Percentiles rank a stretch among this genome's conserved stretches.
phyloP scores from a whole-genome alignment of 345 rosid species.

The Laguncularia racemosa region DNA sequence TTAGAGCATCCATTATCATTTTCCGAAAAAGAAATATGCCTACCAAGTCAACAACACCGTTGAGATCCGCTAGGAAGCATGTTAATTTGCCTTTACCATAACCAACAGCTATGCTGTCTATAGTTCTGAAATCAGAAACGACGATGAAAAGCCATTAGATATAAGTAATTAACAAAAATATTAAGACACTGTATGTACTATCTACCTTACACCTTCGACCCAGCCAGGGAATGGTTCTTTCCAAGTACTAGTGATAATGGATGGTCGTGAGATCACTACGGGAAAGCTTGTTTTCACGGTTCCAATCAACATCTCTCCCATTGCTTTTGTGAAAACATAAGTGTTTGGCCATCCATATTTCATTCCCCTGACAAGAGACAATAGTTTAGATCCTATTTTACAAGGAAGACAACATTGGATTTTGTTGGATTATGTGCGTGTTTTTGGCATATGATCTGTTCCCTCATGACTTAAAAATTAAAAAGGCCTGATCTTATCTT shows the following conservation, averaged over 20 bases:
- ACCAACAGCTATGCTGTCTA: conserved; percentile 64
- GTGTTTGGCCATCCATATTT: conserved; percentile 78
- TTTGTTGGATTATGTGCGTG: no score
- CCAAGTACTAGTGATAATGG: conserved; percentile 65
- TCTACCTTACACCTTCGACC: conserved; percentile 70
- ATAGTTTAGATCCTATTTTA: no score
- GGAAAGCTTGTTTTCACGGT: conserved; percentile 36
- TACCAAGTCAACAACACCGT: conserved; percentile 63
- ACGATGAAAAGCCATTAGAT: not conserved
- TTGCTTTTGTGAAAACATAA: conserved; percentile 84
- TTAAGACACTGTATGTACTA: not conserved
- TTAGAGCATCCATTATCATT: no score
- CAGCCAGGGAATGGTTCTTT: conserved; percentile 81
- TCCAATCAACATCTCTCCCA: conserved; percentile 72
- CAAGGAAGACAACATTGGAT: not conserved
- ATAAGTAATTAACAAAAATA: not conserved
- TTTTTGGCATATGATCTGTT: no score
- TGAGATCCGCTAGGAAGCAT: conserved; percentile 59
- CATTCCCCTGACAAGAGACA: conserved; percentile 38
- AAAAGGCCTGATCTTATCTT: no score
- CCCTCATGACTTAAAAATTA: no score
- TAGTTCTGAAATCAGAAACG: conserved; percentile 38
- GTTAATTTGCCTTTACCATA: conserved; percentile 76
- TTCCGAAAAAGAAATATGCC: conserved; percentile 5
- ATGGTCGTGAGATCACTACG: conserved; percentile 53